Base-by-base conservation (phyloP, 345 rosid species). In the Moringa oleifera region DNA sequence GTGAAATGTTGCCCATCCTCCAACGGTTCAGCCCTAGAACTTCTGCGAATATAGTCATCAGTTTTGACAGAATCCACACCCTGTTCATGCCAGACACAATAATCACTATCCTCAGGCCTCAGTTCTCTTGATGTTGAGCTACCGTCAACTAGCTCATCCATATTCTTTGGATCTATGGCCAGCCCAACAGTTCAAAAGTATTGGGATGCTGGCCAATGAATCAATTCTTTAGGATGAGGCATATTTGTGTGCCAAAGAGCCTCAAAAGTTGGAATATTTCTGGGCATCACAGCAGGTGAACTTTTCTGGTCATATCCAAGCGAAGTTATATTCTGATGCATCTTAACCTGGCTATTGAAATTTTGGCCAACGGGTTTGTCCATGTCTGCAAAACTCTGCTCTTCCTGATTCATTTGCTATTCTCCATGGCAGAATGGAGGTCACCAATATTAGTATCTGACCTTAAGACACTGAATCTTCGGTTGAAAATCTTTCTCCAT, bases 401-500 rank as follows among this genome's bases (percentile, higher is more conserved):
- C 68, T 61, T 61, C 68, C 52, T 72, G 75, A 57, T 45, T 36
- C 72, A 58, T 51, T 36, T 22, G 49, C 56, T 8, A 51, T 59
- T 61, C 58, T 57, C 75, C 13, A 25, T 21, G 31, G 23, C n/a
- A 62, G 64, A 28, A 41, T 18, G 58, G 31, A 1, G 12, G 24
- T 62, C 55, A 25, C 62, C 53, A 17, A 23, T 59, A 16, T 16
- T 18, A 9, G 51, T 33, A 18, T 59, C 63, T 22, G 52, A 18
- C 15, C 31, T 19, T 7, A 58, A 20, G 64, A 53, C 25, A 12
- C 15, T 21, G 24, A 20, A 11, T 51, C 22, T 21, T 51, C n/a
- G n/a, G 54, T 51, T 51, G 54, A 51, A 51, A n/a, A 53, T 13
- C 56, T 53, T 13, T n/a, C 33, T 62, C 58, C 56, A 62, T 22